phyloP scores from a whole-genome alignment of 331 rosid genomes.

The Arachis monticola region DNA sequence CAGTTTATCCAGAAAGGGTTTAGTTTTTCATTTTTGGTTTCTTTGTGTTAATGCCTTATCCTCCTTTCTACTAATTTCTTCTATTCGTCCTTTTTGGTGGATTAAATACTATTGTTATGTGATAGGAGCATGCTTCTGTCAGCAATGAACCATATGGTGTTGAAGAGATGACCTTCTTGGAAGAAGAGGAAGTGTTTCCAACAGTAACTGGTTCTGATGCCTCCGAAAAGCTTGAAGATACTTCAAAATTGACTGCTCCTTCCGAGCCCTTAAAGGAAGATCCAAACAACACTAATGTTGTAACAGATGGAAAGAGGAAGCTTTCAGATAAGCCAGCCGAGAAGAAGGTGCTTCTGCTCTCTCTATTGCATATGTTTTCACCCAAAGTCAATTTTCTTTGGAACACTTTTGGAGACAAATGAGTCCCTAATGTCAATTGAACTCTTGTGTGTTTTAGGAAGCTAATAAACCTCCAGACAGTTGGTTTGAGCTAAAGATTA shows the following conservation, averaged over 20 bases:
- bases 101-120: slow-evolving; percentile 31
- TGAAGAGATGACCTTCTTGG: slow-evolving; percentile 85
- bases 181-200: slow-evolving; percentile 86
- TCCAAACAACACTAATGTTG: slow-evolving; percentile 36
- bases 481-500: slow-evolving; percentile 96
- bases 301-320: slow-evolving; percentile 71
- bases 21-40: neutral
- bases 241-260: slow-evolving; percentile 45
- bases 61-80: neutral
- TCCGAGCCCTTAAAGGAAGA: slow-evolving; percentile 51
- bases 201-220: slow-evolving; percentile 49
- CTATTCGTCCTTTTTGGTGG: neutral
- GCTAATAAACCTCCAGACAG: slow-evolving; percentile 90
- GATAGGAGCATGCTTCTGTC: slow-evolving; percentile 58
- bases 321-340: slow-evolving; percentile 55
- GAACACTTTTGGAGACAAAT: slow-evolving; percentile 18
- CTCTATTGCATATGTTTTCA: slow-evolving; percentile 18
- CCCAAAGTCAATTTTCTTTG: slow-evolving; percentile 12
- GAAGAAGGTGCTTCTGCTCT: slow-evolving; percentile 64
- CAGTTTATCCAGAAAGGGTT: neutral
- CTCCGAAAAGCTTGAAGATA: slow-evolving; percentile 52
- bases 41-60: neutral
- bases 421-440: slow-evolving; percentile 13
- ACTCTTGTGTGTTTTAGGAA: slow-evolving; percentile 65
- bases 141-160: slow-evolving; percentile 53